Evolutionary conservation across 169 alveolate species (phyloP).

Genomic region (Sarcocystis neurona): DNA sequence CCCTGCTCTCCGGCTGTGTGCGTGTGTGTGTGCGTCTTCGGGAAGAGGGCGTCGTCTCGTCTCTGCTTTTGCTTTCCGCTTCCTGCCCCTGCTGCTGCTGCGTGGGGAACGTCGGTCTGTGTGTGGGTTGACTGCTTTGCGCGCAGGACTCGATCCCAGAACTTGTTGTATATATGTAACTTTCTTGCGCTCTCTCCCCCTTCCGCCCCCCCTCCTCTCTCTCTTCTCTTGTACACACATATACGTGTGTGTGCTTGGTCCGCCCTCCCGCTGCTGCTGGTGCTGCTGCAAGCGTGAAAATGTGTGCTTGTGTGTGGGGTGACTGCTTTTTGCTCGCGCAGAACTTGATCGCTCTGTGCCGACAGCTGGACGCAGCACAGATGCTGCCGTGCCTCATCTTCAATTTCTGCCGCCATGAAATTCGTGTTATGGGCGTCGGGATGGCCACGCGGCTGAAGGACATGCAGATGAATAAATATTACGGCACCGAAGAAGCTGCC

Average conservation of each 20-base stretch:
- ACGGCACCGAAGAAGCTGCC: constrained; percentile 82
- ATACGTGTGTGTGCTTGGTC: neutral
- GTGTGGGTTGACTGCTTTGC: no score
- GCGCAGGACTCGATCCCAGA: no score
- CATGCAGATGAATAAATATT: constrained; percentile 85
- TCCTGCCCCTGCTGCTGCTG: no score
- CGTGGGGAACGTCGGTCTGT: no score
- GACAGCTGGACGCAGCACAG: constrained; percentile 77
- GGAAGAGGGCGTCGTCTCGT: no score
- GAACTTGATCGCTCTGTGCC: constrained; percentile 65
- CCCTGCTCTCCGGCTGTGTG: no score
- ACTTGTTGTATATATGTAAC: neutral
- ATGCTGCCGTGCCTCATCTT: constrained; percentile 88
- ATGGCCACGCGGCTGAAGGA: constrained; percentile 70
- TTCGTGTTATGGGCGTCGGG: constrained; percentile 80
- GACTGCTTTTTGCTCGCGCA: neutral
- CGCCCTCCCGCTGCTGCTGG: neutral
- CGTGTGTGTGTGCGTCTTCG: no score
- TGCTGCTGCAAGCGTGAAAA: neutral
- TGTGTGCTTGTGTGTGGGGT: neutral
- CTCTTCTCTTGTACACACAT: neutral
- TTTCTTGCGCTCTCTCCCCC: neutral
- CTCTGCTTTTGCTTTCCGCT: no score
- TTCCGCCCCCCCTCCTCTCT: neutral
- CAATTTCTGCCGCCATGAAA: constrained; percentile 75